phyloP scores from a whole-genome alignment of 1,284 basidiomycete species.

The Exobasidium cylindrosporum region DNA sequence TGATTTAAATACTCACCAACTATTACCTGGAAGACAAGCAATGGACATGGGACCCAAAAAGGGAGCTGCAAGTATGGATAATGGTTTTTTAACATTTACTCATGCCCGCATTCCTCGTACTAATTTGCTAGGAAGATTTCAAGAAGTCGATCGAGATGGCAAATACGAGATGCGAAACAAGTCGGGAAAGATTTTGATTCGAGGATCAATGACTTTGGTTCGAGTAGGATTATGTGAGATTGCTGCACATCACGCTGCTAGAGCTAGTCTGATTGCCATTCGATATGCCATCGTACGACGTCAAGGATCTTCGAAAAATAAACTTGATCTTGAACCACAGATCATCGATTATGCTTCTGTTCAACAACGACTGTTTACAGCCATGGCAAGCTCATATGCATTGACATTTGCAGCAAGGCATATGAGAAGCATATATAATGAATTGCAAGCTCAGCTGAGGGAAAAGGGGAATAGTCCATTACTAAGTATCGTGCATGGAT shows the following conservation, averaged over 20 bases:
- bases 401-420: constrained; percentile 37
- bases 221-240: constrained; percentile 41
- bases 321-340: constrained; percentile 30
- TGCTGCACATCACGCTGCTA: constrained; percentile 35
- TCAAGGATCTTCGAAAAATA: constrained; percentile 31
- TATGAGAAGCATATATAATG: constrained; percentile 31
- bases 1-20: constrained; percentile 30
- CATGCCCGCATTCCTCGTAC: constrained; percentile 30
- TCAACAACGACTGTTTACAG: constrained; percentile 35
- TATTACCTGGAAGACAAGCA: constrained; percentile 30
- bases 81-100: constrained; percentile 35
- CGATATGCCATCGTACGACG: constrained; percentile 35
- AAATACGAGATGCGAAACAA: constrained; percentile 32
- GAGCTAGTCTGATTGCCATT: constrained; percentile 35
- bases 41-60: constrained; percentile 41
- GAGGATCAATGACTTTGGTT: constrained; percentile 42
- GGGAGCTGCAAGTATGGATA: constrained; percentile 42
- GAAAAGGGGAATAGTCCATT: constrained; percentile 28
- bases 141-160: constrained; percentile 31
- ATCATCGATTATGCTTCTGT: constrained; percentile 41
- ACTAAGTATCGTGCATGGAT: constrained; percentile 38
- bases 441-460: constrained; percentile 1
- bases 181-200: constrained; percentile 35
- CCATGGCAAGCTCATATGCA: constrained; percentile 33
- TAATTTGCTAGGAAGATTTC: constrained; percentile 33